These are phyloP conservation scores for Lentinula sp. DNA, from an alignment of 768 basidiomycete species.

Conservation along the genomic window DNA sequence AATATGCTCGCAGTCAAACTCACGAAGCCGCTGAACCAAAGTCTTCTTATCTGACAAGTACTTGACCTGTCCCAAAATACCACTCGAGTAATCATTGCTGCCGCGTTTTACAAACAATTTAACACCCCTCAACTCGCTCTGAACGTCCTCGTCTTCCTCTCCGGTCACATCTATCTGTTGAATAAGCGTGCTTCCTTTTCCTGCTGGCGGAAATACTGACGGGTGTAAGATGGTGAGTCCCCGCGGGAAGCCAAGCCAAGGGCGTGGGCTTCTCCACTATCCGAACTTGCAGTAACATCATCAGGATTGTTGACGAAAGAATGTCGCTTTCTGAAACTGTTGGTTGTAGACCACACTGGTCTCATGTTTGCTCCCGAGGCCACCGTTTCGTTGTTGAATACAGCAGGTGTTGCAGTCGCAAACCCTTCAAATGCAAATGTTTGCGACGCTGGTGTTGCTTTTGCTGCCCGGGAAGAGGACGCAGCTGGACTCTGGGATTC, in stretches of 20 bases:
- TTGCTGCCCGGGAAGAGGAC: neutral
- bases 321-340: conserved; percentile 5
- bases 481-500: neutral
- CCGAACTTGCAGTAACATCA: neutral
- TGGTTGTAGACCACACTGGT: conserved; percentile 3
- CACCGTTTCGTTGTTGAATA: neutral
- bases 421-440: neutral
- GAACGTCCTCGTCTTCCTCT: conserved; percentile 57
- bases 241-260: neutral
- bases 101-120: conserved; percentile 58
- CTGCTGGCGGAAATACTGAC: conserved; percentile 2
- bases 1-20: conserved; percentile 15
- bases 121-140: conserved; percentile 52
- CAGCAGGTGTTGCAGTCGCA: neutral
- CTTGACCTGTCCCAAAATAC: conserved; percentile 57
- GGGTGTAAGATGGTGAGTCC: neutral
- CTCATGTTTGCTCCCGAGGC: conserved; percentile 2
- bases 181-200: neutral
- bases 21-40: conserved; percentile 40
- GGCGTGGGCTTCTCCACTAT: neutral
- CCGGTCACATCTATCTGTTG: conserved; percentile 42
- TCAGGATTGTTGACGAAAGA: neutral
- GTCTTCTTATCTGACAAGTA: conserved; percentile 41
- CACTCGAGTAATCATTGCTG: conserved; percentile 49
- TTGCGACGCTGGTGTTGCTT: neutral